Evolutionary conservation across 805 yeast species (phyloP), one percentile per base, ranked within the genome.

Genomic region (Cephaloascus fragrans): DNA sequence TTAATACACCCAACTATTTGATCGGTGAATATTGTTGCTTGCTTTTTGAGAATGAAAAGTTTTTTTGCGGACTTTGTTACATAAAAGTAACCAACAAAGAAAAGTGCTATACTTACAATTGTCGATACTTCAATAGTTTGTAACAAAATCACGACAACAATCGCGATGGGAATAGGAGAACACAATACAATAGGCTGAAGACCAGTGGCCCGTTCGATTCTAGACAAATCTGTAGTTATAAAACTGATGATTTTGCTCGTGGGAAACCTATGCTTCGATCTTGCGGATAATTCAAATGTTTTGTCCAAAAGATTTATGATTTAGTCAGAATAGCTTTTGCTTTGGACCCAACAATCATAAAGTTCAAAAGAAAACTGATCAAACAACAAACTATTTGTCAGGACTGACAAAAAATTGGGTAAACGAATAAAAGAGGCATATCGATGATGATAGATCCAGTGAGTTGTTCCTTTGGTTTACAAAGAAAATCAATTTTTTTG

Each of bases 201-300:
- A 2, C 69, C 71, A 34, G 64, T 48, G 4, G 71, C 71, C 46
- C 63, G 55, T 43, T 67, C 72, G 34, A 67, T 62, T 46, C 70
- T 50, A 33, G 66, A 55, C 46, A 67, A 56, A 44, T 67, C 73
- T 1, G 71, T 64, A 35, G 62, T 54, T 62, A 67, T 57, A 40
- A 67, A 50, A 18, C 68, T 56, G 16, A 69, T 64, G 38, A 67
- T 55, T 42, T 61, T 53, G 3, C 70, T 69, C n/a, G 51, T 47
- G 3, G 69, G 56, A 46, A 60, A 67, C 23, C 52, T 46, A 43
- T 56, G 53, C 42, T 55, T 57, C 12, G 66, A 48, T 40, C 53
- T 53, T 4, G 63, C 51, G 41, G 56, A 54, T 41, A 67, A 50
- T 32, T 49, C 53, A 52, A 67, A 66, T 4, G 69, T 57, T 46